Evolutionary conservation across 495 filamentous ascomycete species (phyloP), one percentile per base, ranked within the genome.

Genomic region (Trichocladium antarcticum): DNA sequence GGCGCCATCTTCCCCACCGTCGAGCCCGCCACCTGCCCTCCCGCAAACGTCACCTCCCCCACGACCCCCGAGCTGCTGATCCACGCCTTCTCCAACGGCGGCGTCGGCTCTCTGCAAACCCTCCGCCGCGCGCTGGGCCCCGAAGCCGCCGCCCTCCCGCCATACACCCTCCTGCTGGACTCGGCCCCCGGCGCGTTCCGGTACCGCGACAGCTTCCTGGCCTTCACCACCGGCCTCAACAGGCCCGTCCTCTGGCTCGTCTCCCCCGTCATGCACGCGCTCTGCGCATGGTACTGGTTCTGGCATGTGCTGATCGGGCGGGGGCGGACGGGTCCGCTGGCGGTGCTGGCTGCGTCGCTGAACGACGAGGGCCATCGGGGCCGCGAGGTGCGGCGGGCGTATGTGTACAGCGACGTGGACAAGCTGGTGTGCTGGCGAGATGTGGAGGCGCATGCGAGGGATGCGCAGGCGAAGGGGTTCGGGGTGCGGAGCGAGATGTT

Each of bases 41-140:
- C 12, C 31, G 12, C 10, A n/a, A 31, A 11, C 22, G 37, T 1
- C 6, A 5, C 27, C 11, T 37, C 40, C 16, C 15, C 24, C n/a
- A 22, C 14, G 21, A 3, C 36, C 69, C 3, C 49, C 68, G 42
- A 4, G 3, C 54, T 74, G 6, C 52, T 70, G 4, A 53, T 68
- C 50, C 71, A 75, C 53, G 31, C 63, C 38, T 71, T 67, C 51
- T 73, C 69, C 37, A 73, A 72, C 59, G 72, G 71, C 43, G 72
- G 72, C 15, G 53, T 56, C 20, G 28, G 51, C n/a, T 54, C 57
- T 2, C 57, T 66, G 11, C 49, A 38, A 7, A 46, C 48, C 2
- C 29, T 71, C 0, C 64, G 63, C 20, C 45, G 44, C 27, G 22
- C 38, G 17, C 57, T 63, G 63, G 61, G 2, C n/a, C 51, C 6